Evolutionary conservation across 2,329 filamentous ascomycete species (phyloP), one percentile per base, ranked within the genome.

Genomic region (Botrytis paeoniae): DNA sequence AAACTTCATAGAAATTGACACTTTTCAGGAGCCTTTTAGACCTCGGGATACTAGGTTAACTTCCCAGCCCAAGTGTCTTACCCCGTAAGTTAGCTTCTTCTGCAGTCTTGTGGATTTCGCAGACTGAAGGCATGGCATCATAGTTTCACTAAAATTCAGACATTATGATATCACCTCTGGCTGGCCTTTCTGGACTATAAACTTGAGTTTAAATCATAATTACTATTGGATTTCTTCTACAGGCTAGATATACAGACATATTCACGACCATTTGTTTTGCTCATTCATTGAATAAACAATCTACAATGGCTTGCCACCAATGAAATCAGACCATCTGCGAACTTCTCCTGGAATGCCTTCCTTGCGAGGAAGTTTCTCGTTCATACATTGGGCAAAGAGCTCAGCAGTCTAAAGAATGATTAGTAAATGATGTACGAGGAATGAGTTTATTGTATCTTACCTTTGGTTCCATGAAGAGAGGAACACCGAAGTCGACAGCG

Each of bases 381-480:
- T 96, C 93, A 99, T 97, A 85, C 96, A 98, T 83, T 94, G 93
- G 75, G 96, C 94, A 81, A 98, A 98, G 79, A 98, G 92, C 77
- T 96, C 91, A 74, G 96, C 95, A 78, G 96, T 99, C 94, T 98
- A 77, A 39, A 69, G 16, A 62, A 20, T 25, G 77, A 72, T 70
- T 69, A 69, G 61, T 22, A 59, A 29, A n/a, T 45, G 32, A 51
- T 39, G 65, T 51, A 63, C 12, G 35, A 41, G 25, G 25, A 63
- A 61, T 43, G 37, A 41, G 37, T 25, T 70, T 18, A 63, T 18
- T 32, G 72, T 4, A 86, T 39, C 61, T 71, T 66, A 97, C 94
- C 91, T 96, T 95, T 71, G 95, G 94, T 86, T 98, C 95, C 95
- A 98, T 98, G 84, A 99, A 98, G 73, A 99, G 87, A 66, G 96